Evolutionary conservation across 345 rosid genomes (phyloP), one percentile per base, ranked within the genome.

Genomic region (Clausena lansium): DNA sequence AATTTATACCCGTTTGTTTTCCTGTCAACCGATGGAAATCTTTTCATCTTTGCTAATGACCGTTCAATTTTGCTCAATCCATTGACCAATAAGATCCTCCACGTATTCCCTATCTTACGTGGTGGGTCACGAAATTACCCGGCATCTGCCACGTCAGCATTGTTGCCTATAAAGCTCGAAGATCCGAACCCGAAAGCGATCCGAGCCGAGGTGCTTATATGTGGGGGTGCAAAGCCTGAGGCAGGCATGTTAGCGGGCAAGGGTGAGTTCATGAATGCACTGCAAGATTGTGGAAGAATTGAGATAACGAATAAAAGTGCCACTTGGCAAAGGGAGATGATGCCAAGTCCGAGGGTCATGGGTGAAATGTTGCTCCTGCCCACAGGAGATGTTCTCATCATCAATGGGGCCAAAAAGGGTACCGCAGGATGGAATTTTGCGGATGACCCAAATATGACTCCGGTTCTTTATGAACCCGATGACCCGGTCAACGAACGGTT

Each of bases 61-160:
- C 83, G 86, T 13, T 74, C 86, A 7, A 77, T 85, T 45, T 74
- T 83, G 9, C 79, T 85, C 60, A 67, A 62, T 66, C 86, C 86
- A 9, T 36, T 20, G 9, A 11, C 71, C 30, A 85, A 85, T 70
- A 15, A 30, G 50, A 77, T 85, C 58, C 75, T 85, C 71, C 70
- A 61, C 8, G 81, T 70, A 32, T 35, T 73, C 69, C 88, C 86
- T 1, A 57, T 14, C 2, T 84, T 85, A 32, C 58, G 36, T 0
- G 88, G 88, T 1, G 88, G 88, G 14, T 80, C 80, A 36, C 77
- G 86, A 28, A 85, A 33, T 55, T 83, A 85, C 63, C 88, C 88
- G 0, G 83, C 88, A 25, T 62, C 81, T 20, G 86, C 77, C 1
- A 69, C 60, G 77, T 83, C 84, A 0, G 83, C 71, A 3, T 67